Base-by-base conservation (phyloP, 2,329 filamentous ascomycete species). In the Fusarium graminum region DNA sequence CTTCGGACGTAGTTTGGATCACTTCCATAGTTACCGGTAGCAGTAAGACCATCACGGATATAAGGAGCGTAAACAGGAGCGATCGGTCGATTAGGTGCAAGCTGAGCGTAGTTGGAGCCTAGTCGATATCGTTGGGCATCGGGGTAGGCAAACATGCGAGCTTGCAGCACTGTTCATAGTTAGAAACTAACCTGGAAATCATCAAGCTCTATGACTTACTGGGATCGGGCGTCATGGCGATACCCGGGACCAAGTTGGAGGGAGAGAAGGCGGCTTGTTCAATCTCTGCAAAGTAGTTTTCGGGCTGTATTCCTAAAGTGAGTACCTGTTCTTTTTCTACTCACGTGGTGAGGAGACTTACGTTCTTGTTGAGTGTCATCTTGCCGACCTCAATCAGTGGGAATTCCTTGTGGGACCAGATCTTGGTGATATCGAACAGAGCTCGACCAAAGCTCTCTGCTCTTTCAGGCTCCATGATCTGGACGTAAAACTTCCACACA, bases 381-480 rank as follows among this genome's bases (percentile, higher is more conserved):
- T 79, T 78, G 16, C 86, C 86, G 34, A 88, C 77, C 11, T 77
- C 75, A 3, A 77, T 74, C 44, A 86, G 69, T 0, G 85, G 84
- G 60, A 80, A 85, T 25, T 85, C 78, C 28, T 77, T 74, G 38
- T 84, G 79, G 0, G 84, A 81, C 84, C 84, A 86, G 29, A 82
- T 79, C 59, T 86, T 83, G 11, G 85, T 88, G 34, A 83, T 78
- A 67, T 89, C 86, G 67, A 88, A 86, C 43, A 87, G 79, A 54
- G 85, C 81, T 60, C 80, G 79, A 2, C 78, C 75, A 57, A 81
- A 81, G 0, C 66, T 80, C 50, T 83, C 81, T 4, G 83, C 83
- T 41, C 86, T 77, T 54, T 82, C 75, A 0, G 84, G 82, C 7
- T 80, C 77, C 79, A 88, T 86, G 38, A 84, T 78, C 72, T 88